Evolutionary conservation across 257 asterid genomes (phyloP).

Genomic region (Solanum ossicruentum): DNA sequence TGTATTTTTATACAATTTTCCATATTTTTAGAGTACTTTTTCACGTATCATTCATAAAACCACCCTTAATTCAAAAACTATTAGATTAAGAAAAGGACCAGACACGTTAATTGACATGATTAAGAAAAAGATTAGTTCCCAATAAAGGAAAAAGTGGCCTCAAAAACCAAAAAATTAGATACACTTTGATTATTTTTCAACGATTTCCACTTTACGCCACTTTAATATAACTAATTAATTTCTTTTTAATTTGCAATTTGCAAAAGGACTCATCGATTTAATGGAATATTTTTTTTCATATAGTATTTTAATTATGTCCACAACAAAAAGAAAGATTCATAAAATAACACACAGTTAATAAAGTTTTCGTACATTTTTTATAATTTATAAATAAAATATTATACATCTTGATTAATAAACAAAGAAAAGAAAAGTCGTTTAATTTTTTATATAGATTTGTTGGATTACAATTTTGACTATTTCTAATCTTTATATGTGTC

Average conservation of each 20-base stretch:
- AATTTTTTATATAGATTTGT: too few relatives aligned
- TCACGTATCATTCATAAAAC: too few relatives aligned
- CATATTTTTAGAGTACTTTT: too few relatives aligned
- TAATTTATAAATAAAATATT: not conserved
- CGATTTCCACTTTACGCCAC: not conserved
- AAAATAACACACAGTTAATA: not conserved
- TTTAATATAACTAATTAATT: not conserved
- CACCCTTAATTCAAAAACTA: too few relatives aligned
- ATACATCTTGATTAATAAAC: not conserved
- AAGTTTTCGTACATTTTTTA: not conserved
- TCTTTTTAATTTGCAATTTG: not conserved
- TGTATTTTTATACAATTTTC: too few relatives aligned
- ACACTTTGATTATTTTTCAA: not conserved
- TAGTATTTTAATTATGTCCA: not conserved
- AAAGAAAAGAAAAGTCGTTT: too few relatives aligned
- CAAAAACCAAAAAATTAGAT: not conserved
- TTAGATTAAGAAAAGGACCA: not conserved
- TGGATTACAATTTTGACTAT: too few relatives aligned
- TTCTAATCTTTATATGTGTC: too few relatives aligned
- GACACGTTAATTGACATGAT: not conserved
- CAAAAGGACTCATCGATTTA: not conserved
- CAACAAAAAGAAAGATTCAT: not conserved
- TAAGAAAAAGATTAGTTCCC: not conserved
- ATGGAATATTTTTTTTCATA: not conserved
- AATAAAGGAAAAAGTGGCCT: not conserved